phyloP scores from a whole-genome alignment of 1,284 basidiomycete genomes.

The Sporisorium reilianum region DNA sequence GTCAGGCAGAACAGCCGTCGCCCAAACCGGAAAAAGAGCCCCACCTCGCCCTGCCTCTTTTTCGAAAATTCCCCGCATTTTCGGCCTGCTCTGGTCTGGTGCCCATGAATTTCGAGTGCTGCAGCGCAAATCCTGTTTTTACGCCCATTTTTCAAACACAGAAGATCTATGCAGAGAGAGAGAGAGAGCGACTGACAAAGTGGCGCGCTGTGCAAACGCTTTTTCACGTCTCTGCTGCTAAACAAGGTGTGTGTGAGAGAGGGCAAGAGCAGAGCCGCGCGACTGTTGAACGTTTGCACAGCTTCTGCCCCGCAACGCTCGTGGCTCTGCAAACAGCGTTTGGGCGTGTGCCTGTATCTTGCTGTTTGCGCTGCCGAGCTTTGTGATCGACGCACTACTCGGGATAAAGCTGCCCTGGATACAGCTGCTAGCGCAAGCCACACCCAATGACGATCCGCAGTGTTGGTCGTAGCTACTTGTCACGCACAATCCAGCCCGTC shows the following conservation, averaged over 20 bases:
- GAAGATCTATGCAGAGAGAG: not conserved
- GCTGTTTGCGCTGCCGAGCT: not conserved
- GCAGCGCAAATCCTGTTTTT: constrained; percentile 7
- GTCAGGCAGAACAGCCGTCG: not conserved
- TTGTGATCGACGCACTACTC: not conserved
- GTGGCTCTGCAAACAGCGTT: not conserved
- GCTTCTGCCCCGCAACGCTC: not conserved
- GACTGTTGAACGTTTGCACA: too few relatives aligned
- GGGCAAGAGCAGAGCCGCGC: not conserved
- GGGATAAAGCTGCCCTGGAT: not conserved
- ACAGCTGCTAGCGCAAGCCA: not conserved
- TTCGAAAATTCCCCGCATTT: constrained; percentile 34
- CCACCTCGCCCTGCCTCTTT: too few relatives aligned
- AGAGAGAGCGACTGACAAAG: too few relatives aligned
- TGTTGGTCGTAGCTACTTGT: too few relatives aligned
- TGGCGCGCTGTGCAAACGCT: too few relatives aligned
- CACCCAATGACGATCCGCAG: not conserved
- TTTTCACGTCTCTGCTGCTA: too few relatives aligned
- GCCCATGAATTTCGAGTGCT: constrained; percentile 17
- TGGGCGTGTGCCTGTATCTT: too few relatives aligned
- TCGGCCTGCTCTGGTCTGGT: not conserved
- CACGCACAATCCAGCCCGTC: not conserved
- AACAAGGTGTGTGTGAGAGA: too few relatives aligned
- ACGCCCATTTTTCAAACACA: constrained; percentile 24
- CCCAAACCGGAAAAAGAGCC: not conserved